Evolutionary conservation across 2,329 filamentous ascomycete species (phyloP).

Genomic region (Phoma sp.): DNA sequence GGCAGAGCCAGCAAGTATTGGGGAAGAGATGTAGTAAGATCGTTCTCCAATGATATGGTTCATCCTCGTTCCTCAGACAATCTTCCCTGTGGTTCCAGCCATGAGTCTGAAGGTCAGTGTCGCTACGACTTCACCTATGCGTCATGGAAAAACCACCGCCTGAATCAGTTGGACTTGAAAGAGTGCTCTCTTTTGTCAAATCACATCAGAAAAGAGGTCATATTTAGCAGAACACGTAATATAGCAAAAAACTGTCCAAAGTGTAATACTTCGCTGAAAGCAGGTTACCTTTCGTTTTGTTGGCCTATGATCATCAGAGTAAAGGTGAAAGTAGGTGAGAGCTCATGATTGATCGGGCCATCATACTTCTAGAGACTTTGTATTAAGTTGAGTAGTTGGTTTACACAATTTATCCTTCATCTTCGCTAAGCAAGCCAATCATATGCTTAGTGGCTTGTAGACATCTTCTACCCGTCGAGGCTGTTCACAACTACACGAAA

Average conservation of each 20-base stretch:
- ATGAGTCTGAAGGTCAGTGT: not conserved
- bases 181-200: no score
- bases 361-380: no score
- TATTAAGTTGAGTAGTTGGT: not conserved
- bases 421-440: constrained; percentile 11
- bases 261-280: no score
- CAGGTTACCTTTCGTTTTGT: no score
- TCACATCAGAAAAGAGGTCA: not conserved
- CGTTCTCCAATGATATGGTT: not conserved
- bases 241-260: no score
- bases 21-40: no score
- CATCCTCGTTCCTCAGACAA: not conserved
- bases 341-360: no score
- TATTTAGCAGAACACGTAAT: not conserved
- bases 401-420: not conserved
- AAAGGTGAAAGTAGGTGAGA: not conserved
- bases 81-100: not conserved
- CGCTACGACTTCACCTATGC: not conserved
- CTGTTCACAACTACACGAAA: not conserved
- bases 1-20: no score
- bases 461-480: not conserved
- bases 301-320: no score
- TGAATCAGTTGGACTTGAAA: no score
- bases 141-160: no score
- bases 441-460: not conserved